Conservation (phyloP, 805 yeast species). For the Nakazawaea wickerhamii region DNA sequence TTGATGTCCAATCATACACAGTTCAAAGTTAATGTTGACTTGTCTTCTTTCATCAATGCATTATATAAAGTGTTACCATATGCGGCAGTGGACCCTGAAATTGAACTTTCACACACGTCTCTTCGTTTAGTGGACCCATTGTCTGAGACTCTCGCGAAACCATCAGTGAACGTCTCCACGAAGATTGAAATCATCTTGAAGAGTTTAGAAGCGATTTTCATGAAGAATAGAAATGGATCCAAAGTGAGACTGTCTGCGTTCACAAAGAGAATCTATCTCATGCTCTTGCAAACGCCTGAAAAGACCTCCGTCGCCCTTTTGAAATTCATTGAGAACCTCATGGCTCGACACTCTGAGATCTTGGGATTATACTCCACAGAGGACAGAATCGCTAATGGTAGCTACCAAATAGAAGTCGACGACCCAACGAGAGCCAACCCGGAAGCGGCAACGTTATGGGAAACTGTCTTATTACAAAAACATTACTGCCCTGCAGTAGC, state of each 20-base stretch:
- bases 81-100: conserved; percentile 70
- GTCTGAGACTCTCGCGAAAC: conserved; percentile 41
- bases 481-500: conserved; percentile 84
- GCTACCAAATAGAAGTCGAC: conserved; percentile 57
- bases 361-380: conserved; percentile 80
- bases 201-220: conserved; percentile 76
- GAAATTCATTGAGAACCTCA: conserved; percentile 72
- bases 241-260: conserved; percentile 70
- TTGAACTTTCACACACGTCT: conserved; percentile 81
- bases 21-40: conserved; percentile 71
- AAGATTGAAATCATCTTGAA: conserved; percentile 78
- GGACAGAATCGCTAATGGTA: conserved; percentile 81
- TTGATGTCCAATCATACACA: conserved; percentile 70
- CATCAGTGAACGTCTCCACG: conserved; percentile 81
- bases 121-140: conserved; percentile 78
- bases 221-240: conserved; percentile 66
- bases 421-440: conserved; percentile 75
- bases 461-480: conserved; percentile 65
- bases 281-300: conserved; percentile 76
- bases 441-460: conserved; percentile 90
- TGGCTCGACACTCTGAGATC: conserved; percentile 64
- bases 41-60: conserved; percentile 72
- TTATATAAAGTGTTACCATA: conserved; percentile 66
- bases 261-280: conserved; percentile 69
- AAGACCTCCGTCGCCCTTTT: conserved; percentile 75